These are phyloP conservation scores for Penicillium psychrofluorescens DNA, from an alignment of 495 filamentous ascomycete genomes.

Conservation along the genomic window DNA sequence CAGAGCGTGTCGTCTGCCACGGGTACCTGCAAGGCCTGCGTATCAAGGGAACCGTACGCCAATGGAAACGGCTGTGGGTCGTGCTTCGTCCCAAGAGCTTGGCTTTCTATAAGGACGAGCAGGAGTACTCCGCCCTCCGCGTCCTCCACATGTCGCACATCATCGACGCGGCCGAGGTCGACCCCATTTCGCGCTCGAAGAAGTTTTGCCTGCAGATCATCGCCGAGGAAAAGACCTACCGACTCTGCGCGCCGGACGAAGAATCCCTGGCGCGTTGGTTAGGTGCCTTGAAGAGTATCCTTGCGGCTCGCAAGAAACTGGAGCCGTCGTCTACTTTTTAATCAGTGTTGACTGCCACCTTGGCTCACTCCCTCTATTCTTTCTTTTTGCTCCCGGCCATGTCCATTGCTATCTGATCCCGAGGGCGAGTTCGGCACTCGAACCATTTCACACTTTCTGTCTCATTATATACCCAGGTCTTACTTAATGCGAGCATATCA, in stretches of 20 bases:
- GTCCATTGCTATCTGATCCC: no score
- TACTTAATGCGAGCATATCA: constrained; percentile 1
- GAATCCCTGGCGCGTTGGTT: constrained; percentile 77
- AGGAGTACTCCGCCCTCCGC: constrained; percentile 81
- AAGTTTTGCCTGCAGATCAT: constrained; percentile 87
- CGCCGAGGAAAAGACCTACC: constrained; percentile 85
- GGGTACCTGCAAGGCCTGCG: constrained; percentile 83
- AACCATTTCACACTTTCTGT: neutral
- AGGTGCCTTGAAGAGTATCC: constrained; percentile 82
- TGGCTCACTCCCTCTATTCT: constrained; percentile 7
- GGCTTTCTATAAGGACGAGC: constrained; percentile 87
- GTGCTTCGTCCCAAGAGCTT: constrained; percentile 83
- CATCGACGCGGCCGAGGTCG: constrained; percentile 88
- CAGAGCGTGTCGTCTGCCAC: constrained; percentile 79
- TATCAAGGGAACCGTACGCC: constrained; percentile 76
- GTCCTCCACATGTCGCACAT: constrained; percentile 74
- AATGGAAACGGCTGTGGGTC: constrained; percentile 93
- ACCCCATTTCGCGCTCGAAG: constrained; percentile 79
- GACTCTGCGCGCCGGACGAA: constrained; percentile 77
- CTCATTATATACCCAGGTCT: constrained; percentile 7
- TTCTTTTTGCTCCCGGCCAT: neutral
- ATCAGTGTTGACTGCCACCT: no score
- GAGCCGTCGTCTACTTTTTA: neutral
- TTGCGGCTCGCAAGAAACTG: constrained; percentile 52
- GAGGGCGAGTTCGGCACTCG: no score